Evolutionary conservation across 2,329 filamentous ascomycete species (phyloP).

Genomic region (Cyanodermella asteris): DNA sequence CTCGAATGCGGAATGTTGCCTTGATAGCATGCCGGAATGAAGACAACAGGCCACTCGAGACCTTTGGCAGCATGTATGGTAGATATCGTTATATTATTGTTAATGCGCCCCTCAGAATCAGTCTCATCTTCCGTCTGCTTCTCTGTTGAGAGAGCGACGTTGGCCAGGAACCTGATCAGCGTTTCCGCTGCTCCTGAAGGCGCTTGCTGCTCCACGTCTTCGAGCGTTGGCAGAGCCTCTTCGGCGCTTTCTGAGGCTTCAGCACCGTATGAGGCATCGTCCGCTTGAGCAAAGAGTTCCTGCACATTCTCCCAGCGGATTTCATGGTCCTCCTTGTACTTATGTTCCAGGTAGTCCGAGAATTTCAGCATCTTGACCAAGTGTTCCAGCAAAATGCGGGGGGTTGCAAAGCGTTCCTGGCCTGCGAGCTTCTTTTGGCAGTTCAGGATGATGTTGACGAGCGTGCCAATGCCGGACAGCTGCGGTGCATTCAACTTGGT

Average conservation of each 20-base stretch:
- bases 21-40: slow-evolving; percentile 73
- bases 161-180: slow-evolving; percentile 66
- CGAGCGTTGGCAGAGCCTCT: slow-evolving; percentile 40
- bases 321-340: slow-evolving; percentile 54
- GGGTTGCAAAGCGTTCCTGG: slow-evolving; percentile 17
- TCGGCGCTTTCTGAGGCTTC: slow-evolving; percentile 35
- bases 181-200: slow-evolving; percentile 33
- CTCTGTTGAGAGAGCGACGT: slow-evolving; percentile 69
- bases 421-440: slow-evolving; percentile 31
- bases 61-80: slow-evolving; percentile 95
- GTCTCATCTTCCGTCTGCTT: slow-evolving; percentile 40
- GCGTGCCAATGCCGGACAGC: slow-evolving; percentile 32
- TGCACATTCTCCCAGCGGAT: slow-evolving; percentile 72
- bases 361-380: slow-evolving; percentile 46
- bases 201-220: slow-evolving; percentile 42
- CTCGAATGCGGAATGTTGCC: slow-evolving; percentile 79
- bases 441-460: slow-evolving; percentile 38
- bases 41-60: slow-evolving; percentile 88
- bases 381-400: slow-evolving; percentile 30
- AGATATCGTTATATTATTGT: slow-evolving; percentile 58
- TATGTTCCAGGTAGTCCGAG: slow-evolving; percentile 48
- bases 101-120: slow-evolving; percentile 28
- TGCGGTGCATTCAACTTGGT: slow-evolving; percentile 34
- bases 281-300: slow-evolving; percentile 60
- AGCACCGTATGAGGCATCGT: slow-evolving; percentile 10